phyloP scores from a whole-genome alignment of 176 grass and related monocot genomes.

The Raddia guianensis region DNA sequence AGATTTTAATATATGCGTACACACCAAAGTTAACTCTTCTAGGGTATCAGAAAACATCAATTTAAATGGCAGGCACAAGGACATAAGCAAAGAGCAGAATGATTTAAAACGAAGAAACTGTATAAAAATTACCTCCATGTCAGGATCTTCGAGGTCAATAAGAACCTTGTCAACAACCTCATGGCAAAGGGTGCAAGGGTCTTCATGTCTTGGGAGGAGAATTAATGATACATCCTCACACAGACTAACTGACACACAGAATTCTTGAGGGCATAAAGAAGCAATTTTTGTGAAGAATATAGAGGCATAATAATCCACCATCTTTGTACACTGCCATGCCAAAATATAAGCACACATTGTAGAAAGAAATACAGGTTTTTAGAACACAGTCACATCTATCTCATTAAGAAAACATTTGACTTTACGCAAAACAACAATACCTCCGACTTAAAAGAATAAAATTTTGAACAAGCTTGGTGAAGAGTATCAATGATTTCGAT shows the following conservation, averaged over 20 bases:
- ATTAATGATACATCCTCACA: conserved; percentile 40
- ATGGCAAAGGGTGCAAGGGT: conserved; percentile 69
- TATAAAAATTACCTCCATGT: conserved; percentile 58
- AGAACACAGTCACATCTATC: not conserved
- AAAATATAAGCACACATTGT: conserved; percentile 4
- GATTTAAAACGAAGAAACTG: not conserved
- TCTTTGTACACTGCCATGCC: conserved; percentile 58
- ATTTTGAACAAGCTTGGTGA: conserved; percentile 60
- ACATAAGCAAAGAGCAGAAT: not conserved
- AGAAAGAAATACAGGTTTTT: not conserved
- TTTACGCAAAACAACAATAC: conserved; percentile 40
- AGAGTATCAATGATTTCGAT: conserved; percentile 56
- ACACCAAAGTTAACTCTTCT: not conserved
- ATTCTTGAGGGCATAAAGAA: conserved; percentile 66
- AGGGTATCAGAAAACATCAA: not conserved
- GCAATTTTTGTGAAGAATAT: conserved; percentile 64
- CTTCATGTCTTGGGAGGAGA: conserved; percentile 47
- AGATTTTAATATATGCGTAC: not conserved
- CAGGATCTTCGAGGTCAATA: conserved; percentile 63
- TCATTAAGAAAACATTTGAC: not conserved
- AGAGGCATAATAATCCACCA: conserved; percentile 75
- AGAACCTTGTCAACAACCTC: conserved; percentile 55
- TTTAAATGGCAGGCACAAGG: not conserved
- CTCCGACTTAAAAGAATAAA: conserved; percentile 56
- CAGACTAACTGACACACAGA: conserved; percentile 65